Evolutionary conservation across 1,284 basidiomycete genomes (phyloP).

Genomic region (Fistulina hepatica): DNA sequence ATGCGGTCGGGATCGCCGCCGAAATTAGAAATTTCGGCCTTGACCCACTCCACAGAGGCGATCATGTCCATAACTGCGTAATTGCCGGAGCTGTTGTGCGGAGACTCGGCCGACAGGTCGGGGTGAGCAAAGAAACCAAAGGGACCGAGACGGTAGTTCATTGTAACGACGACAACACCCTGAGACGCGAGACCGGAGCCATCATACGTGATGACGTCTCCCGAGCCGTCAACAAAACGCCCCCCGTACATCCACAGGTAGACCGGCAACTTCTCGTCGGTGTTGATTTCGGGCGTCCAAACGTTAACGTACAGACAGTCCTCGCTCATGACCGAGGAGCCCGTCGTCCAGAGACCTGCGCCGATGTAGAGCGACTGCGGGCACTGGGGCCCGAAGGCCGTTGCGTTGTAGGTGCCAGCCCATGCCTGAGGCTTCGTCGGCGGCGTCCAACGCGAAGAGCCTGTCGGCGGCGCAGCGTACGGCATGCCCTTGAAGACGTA

Average conservation of each 20-base stretch:
- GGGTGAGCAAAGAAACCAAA: slow-evolving; percentile 15
- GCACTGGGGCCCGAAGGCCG: background rate
- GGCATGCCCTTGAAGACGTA: slow-evolving; percentile 2
- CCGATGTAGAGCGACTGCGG: background rate
- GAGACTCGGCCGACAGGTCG: slow-evolving; percentile 8
- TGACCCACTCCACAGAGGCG: slow-evolving; percentile 2
- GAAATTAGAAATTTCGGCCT: background rate
- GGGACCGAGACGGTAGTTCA: slow-evolving; percentile 14
- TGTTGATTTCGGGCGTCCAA: background rate
- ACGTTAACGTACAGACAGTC: slow-evolving; percentile 1
- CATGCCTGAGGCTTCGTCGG: slow-evolving; percentile 2
- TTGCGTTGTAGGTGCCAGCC: slow-evolving; percentile 1
- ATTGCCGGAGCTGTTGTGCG: background rate
- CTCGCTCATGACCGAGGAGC: background rate
- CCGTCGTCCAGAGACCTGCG: background rate
- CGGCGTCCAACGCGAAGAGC: background rate
- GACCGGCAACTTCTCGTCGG: background rate
- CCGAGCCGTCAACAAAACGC: slow-evolving; percentile 1
- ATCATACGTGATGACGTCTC: background rate
- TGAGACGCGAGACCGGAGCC: background rate
- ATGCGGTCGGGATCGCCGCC: too few relatives aligned
- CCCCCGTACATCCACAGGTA: background rate
- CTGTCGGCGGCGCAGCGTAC: slow-evolving; percentile 2
- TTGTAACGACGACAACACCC: slow-evolving; percentile 10
- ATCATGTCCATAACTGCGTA: slow-evolving; percentile 1